Percentiles rank a stretch among this genome's conserved stretches.
Evolutionary conservation across 1,284 basidiomycete species (phyloP).

Genomic region (Phellopilus nigrolimitatus): DNA sequence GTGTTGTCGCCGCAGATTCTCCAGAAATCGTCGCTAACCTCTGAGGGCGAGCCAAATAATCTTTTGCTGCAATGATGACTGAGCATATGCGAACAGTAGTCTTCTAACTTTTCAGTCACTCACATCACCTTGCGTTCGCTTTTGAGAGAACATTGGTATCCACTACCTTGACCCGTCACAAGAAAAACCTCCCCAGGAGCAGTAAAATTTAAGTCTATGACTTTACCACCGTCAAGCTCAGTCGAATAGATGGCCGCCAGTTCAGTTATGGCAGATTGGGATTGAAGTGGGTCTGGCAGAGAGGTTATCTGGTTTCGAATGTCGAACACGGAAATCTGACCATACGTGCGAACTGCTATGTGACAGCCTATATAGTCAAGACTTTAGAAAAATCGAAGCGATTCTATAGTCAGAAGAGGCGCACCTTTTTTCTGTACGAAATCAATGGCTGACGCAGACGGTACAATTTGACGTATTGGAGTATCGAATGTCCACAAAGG

Average conservation of each 20-base stretch:
- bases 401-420: background rate
- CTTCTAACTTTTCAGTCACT: conserved; percentile 1
- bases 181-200: conserved; percentile 19
- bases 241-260: conserved; percentile 16
- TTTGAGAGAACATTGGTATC: conserved; percentile 17
- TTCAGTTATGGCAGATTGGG: conserved; percentile 10
- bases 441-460: conserved; percentile 25
- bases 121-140: conserved; percentile 18
- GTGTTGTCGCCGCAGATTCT: conserved; percentile 7
- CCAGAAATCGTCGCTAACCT: conserved; percentile 32
- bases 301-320: conserved; percentile 21
- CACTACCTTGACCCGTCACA: conserved; percentile 23
- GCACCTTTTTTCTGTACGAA: conserved; percentile 35
- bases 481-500: conserved; percentile 47
- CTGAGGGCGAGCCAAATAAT: background rate
- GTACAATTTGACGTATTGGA: conserved; percentile 48
- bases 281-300: background rate
- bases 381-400: background rate
- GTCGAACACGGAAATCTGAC: conserved; percentile 30
- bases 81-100: background rate
- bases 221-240: conserved; percentile 18
- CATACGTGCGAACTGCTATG: conserved; percentile 25
- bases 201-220: conserved; percentile 22
- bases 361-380: conserved; percentile 18
- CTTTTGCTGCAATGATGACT: background rate